phyloP scores from a whole-genome alignment of 2,329 filamentous ascomycete species.

The Neopestalotiopsis sp. region DNA sequence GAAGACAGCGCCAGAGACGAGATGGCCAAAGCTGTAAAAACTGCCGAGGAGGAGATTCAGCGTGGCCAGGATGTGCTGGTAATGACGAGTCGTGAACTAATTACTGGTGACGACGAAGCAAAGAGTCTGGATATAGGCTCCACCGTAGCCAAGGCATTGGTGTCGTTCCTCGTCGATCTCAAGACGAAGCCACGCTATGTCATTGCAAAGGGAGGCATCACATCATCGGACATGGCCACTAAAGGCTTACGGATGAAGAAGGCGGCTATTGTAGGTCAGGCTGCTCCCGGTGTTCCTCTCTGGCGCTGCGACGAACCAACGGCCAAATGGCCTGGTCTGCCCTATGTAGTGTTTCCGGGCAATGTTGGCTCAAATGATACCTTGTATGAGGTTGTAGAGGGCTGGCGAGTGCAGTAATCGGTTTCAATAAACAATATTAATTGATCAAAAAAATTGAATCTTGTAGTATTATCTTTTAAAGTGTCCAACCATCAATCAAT shows the following conservation, averaged over 20 bases:
- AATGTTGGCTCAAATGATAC: slow-evolving; percentile 60
- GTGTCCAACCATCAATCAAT: slow-evolving; percentile 40
- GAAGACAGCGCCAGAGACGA: slow-evolving; percentile 36
- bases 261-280: slow-evolving; percentile 61
- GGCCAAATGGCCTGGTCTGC: slow-evolving; percentile 55
- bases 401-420: slow-evolving; percentile 16
- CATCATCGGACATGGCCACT: slow-evolving; percentile 62
- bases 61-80: slow-evolving; percentile 59
- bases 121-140: slow-evolving; percentile 61
- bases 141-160: slow-evolving; percentile 55
- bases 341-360: slow-evolving; percentile 64
- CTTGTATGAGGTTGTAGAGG: slow-evolving; percentile 31
- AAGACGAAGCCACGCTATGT: slow-evolving; percentile 58
- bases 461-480: neutral
- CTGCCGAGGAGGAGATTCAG: slow-evolving; percentile 45
- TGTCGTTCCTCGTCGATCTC: slow-evolving; percentile 52
- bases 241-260: slow-evolving; percentile 60
- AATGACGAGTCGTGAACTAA: slow-evolving; percentile 63
- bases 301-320: slow-evolving; percentile 63
- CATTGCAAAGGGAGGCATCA: slow-evolving; percentile 66
- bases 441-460: neutral
- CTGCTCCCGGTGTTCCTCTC: slow-evolving; percentile 61
- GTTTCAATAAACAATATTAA: neutral
- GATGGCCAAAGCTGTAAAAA: slow-evolving; percentile 35
- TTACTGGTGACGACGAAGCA: slow-evolving; percentile 53